Evolutionary conservation across 768 basidiomycete species (phyloP).

Genomic region (Baorangia bicolor): DNA sequence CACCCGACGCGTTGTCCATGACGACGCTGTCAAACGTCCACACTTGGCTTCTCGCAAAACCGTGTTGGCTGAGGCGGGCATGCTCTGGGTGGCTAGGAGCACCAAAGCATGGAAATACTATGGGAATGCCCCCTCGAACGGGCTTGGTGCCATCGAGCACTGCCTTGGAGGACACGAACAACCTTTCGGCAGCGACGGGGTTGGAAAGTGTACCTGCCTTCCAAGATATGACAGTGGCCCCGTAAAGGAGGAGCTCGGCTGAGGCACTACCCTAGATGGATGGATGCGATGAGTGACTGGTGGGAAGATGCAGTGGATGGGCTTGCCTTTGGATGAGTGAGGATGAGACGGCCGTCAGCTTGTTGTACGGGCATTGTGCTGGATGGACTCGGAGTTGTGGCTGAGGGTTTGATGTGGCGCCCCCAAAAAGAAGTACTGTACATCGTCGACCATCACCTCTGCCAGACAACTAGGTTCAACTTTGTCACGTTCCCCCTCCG

Average conservation of each 20-base stretch:
- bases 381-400: constrained; percentile 1
- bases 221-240: constrained; percentile 90
- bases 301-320: background rate
- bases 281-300: background rate
- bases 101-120: constrained; percentile 90
- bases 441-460: background rate
- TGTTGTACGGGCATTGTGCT: constrained; percentile 62
- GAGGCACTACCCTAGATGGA: constrained; percentile 58
- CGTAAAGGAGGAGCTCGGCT: constrained; percentile 69
- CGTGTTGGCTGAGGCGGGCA: constrained; percentile 75
- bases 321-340: constrained; percentile 63
- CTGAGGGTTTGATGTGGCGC: constrained; percentile 22
- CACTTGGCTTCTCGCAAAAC: constrained; percentile 76
- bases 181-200: constrained; percentile 52
- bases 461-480: background rate
- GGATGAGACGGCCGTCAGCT: constrained; percentile 41
- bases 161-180: constrained; percentile 84
- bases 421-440: constrained; percentile 15
- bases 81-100: constrained; percentile 76
- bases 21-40: constrained; percentile 72
- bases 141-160: constrained; percentile 79
- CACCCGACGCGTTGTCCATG: constrained; percentile 65
- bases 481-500: background rate
- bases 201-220: constrained; percentile 45
- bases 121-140: constrained; percentile 54